Evolutionary conservation across 345 rosid species (phyloP).

Genomic region (Eucalyptus globulus): DNA sequence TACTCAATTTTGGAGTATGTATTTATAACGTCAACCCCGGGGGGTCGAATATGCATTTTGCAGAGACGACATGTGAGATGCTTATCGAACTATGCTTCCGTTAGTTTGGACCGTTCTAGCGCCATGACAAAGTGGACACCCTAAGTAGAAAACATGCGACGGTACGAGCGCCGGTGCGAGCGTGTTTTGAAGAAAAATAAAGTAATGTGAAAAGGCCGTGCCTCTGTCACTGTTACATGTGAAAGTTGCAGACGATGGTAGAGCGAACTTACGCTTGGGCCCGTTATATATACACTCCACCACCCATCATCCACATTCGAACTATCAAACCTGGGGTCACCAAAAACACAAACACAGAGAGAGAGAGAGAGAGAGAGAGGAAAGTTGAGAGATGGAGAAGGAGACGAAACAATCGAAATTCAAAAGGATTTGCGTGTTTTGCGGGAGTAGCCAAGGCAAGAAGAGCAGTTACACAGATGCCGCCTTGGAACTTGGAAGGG

Average conservation of each 20-base stretch:
- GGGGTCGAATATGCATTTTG: background rate
- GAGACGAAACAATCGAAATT: slow-evolving; percentile 11
- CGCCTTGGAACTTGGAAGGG: slow-evolving; percentile 34
- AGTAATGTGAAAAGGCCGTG: background rate
- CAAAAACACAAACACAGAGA: background rate
- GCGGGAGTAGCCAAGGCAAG: slow-evolving; percentile 43
- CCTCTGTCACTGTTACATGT: background rate
- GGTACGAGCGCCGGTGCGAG: background rate
- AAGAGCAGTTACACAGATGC: slow-evolving; percentile 34
- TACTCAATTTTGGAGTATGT: background rate
- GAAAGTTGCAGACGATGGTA: background rate
- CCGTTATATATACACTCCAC: background rate
- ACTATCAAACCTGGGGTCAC: background rate
- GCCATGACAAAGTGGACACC: background rate
- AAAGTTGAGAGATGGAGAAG: background rate
- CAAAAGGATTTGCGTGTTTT: slow-evolving; percentile 37
- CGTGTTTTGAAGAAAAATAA: background rate
- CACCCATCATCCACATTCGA: background rate
- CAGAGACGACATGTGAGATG: background rate
- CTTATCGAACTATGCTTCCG: background rate
- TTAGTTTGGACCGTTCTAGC: background rate
- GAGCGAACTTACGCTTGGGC: background rate
- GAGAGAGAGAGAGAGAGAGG: slow-evolving; percentile 1
- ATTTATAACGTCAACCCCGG: background rate
- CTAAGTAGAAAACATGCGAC: background rate